phyloP scores from a whole-genome alignment of 768 basidiomycete genomes.

The Suillus occidentalis region DNA sequence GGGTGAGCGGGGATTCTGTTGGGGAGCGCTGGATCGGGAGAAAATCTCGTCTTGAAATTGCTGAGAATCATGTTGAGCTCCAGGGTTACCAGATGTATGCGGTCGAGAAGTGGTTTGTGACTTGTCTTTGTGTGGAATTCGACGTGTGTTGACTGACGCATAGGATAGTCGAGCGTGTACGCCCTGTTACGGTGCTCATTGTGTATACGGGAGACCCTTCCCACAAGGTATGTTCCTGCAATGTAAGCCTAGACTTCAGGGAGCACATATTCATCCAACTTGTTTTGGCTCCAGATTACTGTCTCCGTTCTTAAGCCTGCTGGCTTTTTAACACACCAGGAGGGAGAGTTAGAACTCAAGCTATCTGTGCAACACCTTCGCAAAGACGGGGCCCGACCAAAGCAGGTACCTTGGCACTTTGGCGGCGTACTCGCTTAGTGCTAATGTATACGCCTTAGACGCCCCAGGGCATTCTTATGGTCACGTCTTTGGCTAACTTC shows the following conservation, averaged over 20 bases:
- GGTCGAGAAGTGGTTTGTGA: constrained; percentile 72
- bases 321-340: constrained; percentile 39
- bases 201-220: constrained; percentile 77
- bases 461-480: constrained; percentile 68
- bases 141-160: not conserved
- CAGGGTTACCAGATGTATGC: constrained; percentile 80
- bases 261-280: constrained; percentile 18
- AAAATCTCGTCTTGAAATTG: constrained; percentile 49
- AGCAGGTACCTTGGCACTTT: constrained; percentile 42
- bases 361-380: constrained; percentile 59
- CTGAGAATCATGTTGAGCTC: constrained; percentile 45
- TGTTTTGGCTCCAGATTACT: constrained; percentile 45
- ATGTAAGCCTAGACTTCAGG: not conserved
- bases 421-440: not conserved
- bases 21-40: constrained; percentile 45
- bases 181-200: constrained; percentile 58
- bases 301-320: constrained; percentile 56
- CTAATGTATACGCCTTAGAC: constrained; percentile 41
- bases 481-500: constrained; percentile 84
- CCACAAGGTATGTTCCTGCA: constrained; percentile 50
- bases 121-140: not conserved
- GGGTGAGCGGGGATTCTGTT: constrained; percentile 17
- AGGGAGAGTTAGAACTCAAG: constrained; percentile 59
- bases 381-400: constrained; percentile 72
- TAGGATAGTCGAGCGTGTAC: constrained; percentile 69